These are phyloP conservation scores for Fusarium newnesense DNA, from an alignment of 2,329 filamentous ascomycete genomes.

Conservation along the genomic window DNA sequence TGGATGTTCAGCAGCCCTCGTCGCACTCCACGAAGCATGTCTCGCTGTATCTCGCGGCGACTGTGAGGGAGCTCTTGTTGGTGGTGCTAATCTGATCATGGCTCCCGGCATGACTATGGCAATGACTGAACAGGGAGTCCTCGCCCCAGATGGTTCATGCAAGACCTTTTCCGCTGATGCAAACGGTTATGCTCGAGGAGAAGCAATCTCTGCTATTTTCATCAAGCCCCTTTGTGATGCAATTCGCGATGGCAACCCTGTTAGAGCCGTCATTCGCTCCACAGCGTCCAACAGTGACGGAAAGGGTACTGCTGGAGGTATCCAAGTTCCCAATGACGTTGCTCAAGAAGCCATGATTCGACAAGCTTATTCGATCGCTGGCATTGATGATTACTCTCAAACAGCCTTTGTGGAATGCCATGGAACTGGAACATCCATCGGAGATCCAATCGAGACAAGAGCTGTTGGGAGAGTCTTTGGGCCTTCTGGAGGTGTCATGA, in stretches of 20 bases:
- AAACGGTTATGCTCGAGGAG: slow-evolving; percentile 25
- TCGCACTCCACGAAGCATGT: slow-evolving; percentile 19
- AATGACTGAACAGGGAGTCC: neutral
- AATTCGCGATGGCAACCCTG: neutral
- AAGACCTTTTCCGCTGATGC: slow-evolving; percentile 10
- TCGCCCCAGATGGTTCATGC: slow-evolving; percentile 9
- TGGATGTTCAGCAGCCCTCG: slow-evolving; percentile 19
- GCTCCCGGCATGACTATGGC: slow-evolving; percentile 5
- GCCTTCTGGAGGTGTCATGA: neutral
- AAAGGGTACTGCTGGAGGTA: neutral
- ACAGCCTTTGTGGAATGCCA: neutral
- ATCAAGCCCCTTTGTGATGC: neutral
- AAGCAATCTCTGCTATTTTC: slow-evolving; percentile 13
- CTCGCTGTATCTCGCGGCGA: slow-evolving; percentile 2
- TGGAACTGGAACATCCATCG: neutral
- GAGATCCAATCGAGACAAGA: neutral
- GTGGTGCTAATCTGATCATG: slow-evolving; percentile 12
- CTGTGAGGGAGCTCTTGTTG: slow-evolving; percentile 3
- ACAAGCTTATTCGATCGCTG: neutral
- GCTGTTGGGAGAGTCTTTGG: neutral
- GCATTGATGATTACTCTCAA: neutral
- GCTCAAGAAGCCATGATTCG: neutral
- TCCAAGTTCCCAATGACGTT: neutral
- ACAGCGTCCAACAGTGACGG: slow-evolving; percentile 20
- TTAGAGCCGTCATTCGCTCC: neutral